Evolutionary conservation across 129 eudicot species (phyloP), one percentile per base, ranked within the genome.

Genomic region (Silybum marianum): DNA sequence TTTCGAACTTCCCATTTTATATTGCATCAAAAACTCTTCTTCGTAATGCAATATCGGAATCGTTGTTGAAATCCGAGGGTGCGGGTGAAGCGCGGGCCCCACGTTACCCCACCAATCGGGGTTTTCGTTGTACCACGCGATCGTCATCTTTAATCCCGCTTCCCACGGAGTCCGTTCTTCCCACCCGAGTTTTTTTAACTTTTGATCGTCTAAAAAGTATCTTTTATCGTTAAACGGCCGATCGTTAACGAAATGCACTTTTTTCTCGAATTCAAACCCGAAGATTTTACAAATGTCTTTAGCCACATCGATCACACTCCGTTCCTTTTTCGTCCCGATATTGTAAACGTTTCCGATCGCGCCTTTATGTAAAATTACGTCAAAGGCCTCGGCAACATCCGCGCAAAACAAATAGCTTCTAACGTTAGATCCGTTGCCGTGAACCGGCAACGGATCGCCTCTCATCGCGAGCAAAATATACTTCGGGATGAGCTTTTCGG

Each of bases 61-160:
- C 4, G 40, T 19, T 23, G 76, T 39, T 24, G 66, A 36, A 65
- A 81, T 81, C 69, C 78, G 74, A 42, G 92, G 92, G 69, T 89
- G 88, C 5, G 92, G 88, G 12, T 77, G 80, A 28, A 89, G 87
- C 9, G 90, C 92, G 4, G 62, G 83, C 32, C 85, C 69, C 6
- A 89, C 80, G 28, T 89, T 78, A 9, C 90, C 90, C 92, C 92
- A 89, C 90, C 90, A 89, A n/a, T 81, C 84, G 4, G 92, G 87
- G 74, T 84, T 86, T 67, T 76, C 69, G 0, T 74, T 71, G 38
- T 89, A 89, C 92, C 92, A 86, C 30, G 81, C 90, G 21, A 84
- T 81, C 2, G 90, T 86, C 78, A 48, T 84, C 77, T 72, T 75
- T 9, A 89, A 44, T 19, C 92, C 92, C 7, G 68, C 88, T 7